Conservation (phyloP, 2,329 filamentous ascomycete genomes). For the Coniochaeta hoffmannii region DNA sequence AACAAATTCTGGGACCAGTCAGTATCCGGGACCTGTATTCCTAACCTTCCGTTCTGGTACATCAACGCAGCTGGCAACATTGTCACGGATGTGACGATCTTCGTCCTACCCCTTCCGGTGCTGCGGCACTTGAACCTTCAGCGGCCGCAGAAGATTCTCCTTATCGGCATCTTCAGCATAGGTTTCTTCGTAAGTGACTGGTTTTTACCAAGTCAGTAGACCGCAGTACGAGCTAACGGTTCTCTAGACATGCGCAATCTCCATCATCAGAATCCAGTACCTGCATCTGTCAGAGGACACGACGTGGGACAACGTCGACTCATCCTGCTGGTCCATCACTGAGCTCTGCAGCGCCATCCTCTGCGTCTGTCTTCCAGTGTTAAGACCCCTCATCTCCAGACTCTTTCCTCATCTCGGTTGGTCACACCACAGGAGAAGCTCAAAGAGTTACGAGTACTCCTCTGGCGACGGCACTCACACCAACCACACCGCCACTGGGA, state of each 20-base stretch:
- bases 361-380: slow-evolving; percentile 27
- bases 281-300: slow-evolving; percentile 24
- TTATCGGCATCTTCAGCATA: slow-evolving; percentile 28
- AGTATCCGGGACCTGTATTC: slow-evolving; percentile 21
- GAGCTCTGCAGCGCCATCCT: slow-evolving; percentile 27
- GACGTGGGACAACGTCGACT: slow-evolving; percentile 29
- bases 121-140: slow-evolving; percentile 25
- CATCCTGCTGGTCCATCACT: slow-evolving; percentile 27
- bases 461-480: slow-evolving; percentile 6
- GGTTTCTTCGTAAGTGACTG: slow-evolving; percentile 28
- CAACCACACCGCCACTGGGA: background rate
- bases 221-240: background rate
- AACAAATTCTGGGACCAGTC: slow-evolving; percentile 25
- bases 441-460: slow-evolving; percentile 11
- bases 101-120: slow-evolving; percentile 27
- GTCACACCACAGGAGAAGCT: background rate
- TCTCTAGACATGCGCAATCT: slow-evolving; percentile 27
- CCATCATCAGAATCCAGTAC: slow-evolving; percentile 29
- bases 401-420: slow-evolving; percentile 10
- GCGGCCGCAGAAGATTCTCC: slow-evolving; percentile 21
- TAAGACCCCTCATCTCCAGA: slow-evolving; percentile 16
- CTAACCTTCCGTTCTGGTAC: slow-evolving; percentile 26
- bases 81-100: slow-evolving; percentile 27
- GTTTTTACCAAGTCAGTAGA: background rate
- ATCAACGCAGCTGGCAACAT: slow-evolving; percentile 29